Evolutionary conservation across 345 rosid genomes (phyloP), one percentile per base, ranked within the genome.

Genomic region (Rubroshorea leprosula): DNA sequence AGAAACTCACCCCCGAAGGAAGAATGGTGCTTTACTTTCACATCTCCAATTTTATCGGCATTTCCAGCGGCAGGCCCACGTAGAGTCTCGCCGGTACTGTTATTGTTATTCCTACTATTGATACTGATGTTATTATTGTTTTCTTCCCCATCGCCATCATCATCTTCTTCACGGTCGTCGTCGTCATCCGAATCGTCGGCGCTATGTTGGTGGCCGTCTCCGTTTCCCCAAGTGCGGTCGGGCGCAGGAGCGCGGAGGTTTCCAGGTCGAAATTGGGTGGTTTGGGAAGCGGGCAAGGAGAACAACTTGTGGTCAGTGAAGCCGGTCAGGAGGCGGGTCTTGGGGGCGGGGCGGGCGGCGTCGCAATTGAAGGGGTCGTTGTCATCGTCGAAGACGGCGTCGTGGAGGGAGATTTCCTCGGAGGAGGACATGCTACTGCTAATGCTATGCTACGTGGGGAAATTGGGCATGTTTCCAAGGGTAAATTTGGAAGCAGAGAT

Each of bases 301-400:
- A 79, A 74, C 47, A 76, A 26, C 67, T 80, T 80, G 46, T 69
- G 74, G 59, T 73, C 78, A 54, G 71, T 71, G 73, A 80, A 78
- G 13, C 75, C 76, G 39, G 86, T 51, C 46, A 86, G 83, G 41
- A 84, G 85, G 18, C 83, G 68, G 54, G 75, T 72, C 71, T 80
- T 80, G 19, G 74, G 59, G 12, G 23, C 64, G 20, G 87, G 75
- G 25, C 72, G 65, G 61, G 76, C 58, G 19, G 43, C 1, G 59
- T 66, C 63, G 51, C 77, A 70, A 35, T 49, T 66, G 35, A 79
- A 81, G 15, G 68, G 57, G 18, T 86, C 76, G 19, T 78, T 21
- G 14, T 84, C 88, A 60, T 82, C 85, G 19, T 75, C 83, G 75
- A 78, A 83, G 23, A 81, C 57, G 17, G 76, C 69, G 41, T 71